A percentile compares a stretch with the other conserved stretches of the same genome.
phyloP scores from a whole-genome alignment of 805 yeast genomes.

The Zygosaccharomyces pseudorouxii region DNA sequence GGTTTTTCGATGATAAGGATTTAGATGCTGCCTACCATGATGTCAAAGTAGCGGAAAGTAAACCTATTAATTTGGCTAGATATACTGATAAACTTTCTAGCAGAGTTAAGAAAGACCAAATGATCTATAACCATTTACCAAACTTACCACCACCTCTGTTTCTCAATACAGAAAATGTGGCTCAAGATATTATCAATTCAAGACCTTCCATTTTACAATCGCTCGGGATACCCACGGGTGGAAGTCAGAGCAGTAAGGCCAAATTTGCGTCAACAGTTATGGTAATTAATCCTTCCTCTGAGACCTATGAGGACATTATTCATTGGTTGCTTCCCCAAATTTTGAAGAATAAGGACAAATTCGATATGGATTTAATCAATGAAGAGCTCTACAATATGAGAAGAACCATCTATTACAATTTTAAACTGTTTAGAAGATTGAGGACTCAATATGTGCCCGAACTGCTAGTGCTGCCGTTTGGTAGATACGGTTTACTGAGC shows the following conservation, averaged over 20 bases:
- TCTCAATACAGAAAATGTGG: slow-evolving; percentile 28
- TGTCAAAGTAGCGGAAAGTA: slow-evolving; percentile 17
- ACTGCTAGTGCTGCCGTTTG: slow-evolving; percentile 31
- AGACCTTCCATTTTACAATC: slow-evolving; percentile 23
- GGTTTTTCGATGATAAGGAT: slow-evolving; percentile 33
- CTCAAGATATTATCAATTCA: slow-evolving; percentile 27
- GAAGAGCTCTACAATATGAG: slow-evolving; percentile 28
- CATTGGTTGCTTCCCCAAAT: slow-evolving; percentile 21
- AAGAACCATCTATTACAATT: slow-evolving; percentile 28
- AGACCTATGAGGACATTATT: slow-evolving; percentile 25
- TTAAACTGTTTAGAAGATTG: slow-evolving; percentile 27
- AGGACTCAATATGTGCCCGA: slow-evolving; percentile 24
- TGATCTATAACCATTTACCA: slow-evolving; percentile 41
- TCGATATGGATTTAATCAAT: slow-evolving; percentile 33
- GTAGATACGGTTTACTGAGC: slow-evolving; percentile 30
- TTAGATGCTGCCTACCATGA: slow-evolving; percentile 20
- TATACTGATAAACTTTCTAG: slow-evolving; percentile 21
- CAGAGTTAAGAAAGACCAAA: slow-evolving; percentile 22
- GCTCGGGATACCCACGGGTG: slow-evolving; percentile 10
- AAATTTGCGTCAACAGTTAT: slow-evolving; percentile 45
- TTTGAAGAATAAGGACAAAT: slow-evolving; percentile 17
- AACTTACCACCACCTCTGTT: slow-evolving; percentile 28
- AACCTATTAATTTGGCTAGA: slow-evolving; percentile 22
- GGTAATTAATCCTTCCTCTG: slow-evolving; percentile 51
- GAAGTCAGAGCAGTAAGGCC: slow-evolving; percentile 24